These are phyloP conservation scores for Dryadomyces sulphureus DNA, from an alignment of 2,329 filamentous ascomycete species.

Conservation along the genomic window DNA sequence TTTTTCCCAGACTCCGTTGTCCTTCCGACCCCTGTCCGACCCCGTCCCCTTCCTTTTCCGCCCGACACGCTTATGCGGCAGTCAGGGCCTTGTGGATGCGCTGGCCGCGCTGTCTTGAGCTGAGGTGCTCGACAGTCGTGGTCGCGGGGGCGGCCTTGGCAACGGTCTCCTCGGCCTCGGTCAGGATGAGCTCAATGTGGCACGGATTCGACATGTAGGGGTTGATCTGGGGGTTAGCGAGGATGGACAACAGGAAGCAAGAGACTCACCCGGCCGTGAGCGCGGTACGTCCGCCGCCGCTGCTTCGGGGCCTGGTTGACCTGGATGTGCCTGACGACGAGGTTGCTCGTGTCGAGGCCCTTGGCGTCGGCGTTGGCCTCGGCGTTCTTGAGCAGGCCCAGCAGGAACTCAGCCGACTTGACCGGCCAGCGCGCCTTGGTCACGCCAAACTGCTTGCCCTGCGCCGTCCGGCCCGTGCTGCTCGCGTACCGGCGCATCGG, in stretches of 20 bases:
- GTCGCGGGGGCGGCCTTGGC: conserved; percentile 67
- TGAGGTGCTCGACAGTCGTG: conserved; percentile 54
- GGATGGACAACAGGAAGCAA: neutral
- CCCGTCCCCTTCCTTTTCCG: neutral
- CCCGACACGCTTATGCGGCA: conserved; percentile 33
- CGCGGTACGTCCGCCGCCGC: conserved; percentile 97
- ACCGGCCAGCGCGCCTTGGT: conserved; percentile 96
- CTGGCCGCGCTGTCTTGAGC: conserved; percentile 80
- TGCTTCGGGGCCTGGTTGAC: conserved; percentile 99
- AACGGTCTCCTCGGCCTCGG: conserved; percentile 91
- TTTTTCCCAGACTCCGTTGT: neutral
- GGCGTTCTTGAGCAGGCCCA: conserved; percentile 93
- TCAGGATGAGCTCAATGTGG: conserved; percentile 99
- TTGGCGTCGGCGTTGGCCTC: conserved; percentile 95
- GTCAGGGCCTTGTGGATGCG: conserved; percentile 50
- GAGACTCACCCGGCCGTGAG: conserved; percentile 91
- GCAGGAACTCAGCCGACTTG: conserved; percentile 97
- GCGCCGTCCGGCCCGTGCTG: conserved; percentile 86
- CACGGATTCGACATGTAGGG: conserved; percentile 99
- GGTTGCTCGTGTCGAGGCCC: conserved; percentile 92
- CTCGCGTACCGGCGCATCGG: conserved; percentile 97
- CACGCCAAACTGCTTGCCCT: conserved; percentile 99
- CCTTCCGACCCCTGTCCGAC: neutral
- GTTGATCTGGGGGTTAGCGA: conserved; percentile 60
- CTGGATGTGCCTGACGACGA: conserved; percentile 99